phyloP scores from a whole-genome alignment of 1,139 yeast genomes.

The Yamadazyma sp. region DNA sequence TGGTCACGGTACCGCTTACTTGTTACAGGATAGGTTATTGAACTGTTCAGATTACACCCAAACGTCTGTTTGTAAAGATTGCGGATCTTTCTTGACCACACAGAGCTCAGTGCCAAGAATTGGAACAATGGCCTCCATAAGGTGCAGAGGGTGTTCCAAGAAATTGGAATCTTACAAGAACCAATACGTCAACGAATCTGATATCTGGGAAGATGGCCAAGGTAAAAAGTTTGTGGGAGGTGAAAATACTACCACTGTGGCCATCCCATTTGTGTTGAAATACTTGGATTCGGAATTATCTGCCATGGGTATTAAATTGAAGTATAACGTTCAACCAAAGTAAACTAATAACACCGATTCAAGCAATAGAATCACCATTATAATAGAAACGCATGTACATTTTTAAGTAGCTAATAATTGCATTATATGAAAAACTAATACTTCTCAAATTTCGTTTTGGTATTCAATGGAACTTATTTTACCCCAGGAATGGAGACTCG shows the following conservation, averaged over 20 bases:
- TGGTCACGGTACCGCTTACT: conserved; percentile 98
- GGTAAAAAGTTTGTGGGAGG: conserved; percentile 94
- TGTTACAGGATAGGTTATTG: conserved; percentile 90
- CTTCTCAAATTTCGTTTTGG: not conserved
- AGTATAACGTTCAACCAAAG: conserved; percentile 72
- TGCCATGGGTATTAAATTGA: conserved; percentile 97
- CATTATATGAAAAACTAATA: conserved; percentile 6
- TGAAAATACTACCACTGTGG: conserved; percentile 86
- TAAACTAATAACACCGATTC: conserved; percentile 3
- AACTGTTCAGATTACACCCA: conserved; percentile 97
- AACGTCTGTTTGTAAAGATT: conserved; percentile 82
- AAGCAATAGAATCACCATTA: not conserved
- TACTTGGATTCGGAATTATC: conserved; percentile 93
- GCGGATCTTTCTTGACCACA: conserved; percentile 90
- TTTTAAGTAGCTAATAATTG: conserved; percentile 9
- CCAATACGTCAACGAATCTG: conserved; percentile 65
- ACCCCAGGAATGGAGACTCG: conserved; percentile 6
- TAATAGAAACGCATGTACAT: conserved; percentile 8
- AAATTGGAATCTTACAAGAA: conserved; percentile 48
- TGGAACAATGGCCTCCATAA: conserved; percentile 72
- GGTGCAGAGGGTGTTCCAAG: conserved; percentile 91
- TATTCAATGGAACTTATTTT: not conserved
- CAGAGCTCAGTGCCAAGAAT: conserved; percentile 90
- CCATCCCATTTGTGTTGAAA: conserved; percentile 94
- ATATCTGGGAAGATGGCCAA: conserved; percentile 96